phyloP scores from a whole-genome alignment of 129 eudicot genomes.

The Smallanthus sonchifolius region DNA sequence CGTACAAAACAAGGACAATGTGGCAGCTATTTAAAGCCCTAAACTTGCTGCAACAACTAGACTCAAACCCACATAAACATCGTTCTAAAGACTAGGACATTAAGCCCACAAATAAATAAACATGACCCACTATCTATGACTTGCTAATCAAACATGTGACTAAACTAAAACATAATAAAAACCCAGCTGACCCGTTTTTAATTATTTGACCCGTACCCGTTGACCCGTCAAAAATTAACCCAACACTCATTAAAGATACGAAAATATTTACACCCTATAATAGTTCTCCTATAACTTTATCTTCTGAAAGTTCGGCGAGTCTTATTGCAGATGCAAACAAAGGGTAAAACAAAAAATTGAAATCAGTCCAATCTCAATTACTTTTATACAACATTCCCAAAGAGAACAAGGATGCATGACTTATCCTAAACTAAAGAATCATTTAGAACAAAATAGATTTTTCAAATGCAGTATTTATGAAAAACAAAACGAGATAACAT shows the following conservation, averaged over 20 bases:
- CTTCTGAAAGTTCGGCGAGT: background rate
- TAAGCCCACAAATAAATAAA: too few relatives aligned
- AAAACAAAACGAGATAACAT: background rate
- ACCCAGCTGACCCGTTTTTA: too few relatives aligned
- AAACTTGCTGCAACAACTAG: too few relatives aligned
- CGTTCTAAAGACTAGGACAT: too few relatives aligned
- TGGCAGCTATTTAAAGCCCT: too few relatives aligned
- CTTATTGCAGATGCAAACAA: background rate
- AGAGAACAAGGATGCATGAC: background rate
- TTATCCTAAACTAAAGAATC: background rate
- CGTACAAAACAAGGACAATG: too few relatives aligned
- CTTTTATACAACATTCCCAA: background rate
- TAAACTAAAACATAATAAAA: too few relatives aligned
- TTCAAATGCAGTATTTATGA: background rate
- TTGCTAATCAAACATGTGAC: too few relatives aligned
- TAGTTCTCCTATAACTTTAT: background rate
- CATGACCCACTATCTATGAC: too few relatives aligned
- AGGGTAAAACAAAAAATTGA: background rate
- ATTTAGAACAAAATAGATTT: background rate
- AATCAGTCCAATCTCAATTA: background rate
- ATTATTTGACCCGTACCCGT: too few relatives aligned
- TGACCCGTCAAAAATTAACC: background rate
- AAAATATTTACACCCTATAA: background rate
- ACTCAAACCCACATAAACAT: too few relatives aligned
- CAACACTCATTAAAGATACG: background rate